Conservation (phyloP, 2,329 filamentous ascomycete genomes). For the Ampelomyces quisqualis region DNA sequence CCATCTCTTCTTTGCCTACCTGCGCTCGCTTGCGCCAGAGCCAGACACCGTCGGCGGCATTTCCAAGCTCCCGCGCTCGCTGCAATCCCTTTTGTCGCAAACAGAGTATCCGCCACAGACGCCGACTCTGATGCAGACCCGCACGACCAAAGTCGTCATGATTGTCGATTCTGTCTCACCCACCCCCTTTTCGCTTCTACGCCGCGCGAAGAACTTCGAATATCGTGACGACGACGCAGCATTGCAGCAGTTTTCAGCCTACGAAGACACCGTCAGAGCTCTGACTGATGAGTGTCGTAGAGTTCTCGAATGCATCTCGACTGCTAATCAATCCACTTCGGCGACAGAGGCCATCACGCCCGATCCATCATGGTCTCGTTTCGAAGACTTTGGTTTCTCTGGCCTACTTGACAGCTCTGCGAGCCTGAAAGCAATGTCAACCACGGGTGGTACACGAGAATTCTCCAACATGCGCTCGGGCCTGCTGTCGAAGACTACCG, state of each 20-base stretch:
- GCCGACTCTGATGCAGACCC: slow-evolving; percentile 72
- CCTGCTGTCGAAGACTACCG: slow-evolving; percentile 65
- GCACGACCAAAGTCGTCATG: slow-evolving; percentile 90
- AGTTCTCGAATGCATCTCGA: slow-evolving; percentile 84
- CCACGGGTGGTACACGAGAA: slow-evolving; percentile 56
- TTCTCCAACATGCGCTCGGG: slow-evolving; percentile 71
- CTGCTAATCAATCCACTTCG: slow-evolving; percentile 77
- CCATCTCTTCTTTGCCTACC: slow-evolving; percentile 96
- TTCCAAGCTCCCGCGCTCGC: slow-evolving; percentile 80
- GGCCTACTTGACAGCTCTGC: slow-evolving; percentile 69
- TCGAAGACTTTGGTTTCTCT: slow-evolving; percentile 91
- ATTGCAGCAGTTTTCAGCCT: slow-evolving; percentile 82
- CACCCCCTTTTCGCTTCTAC: slow-evolving; percentile 86
- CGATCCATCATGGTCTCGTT: slow-evolving; percentile 94
- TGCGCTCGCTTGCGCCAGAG: slow-evolving; percentile 85
- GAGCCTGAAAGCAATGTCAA: slow-evolving; percentile 31
- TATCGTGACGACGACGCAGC: slow-evolving; percentile 85
- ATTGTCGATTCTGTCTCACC: slow-evolving; percentile 94
- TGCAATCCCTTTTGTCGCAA: slow-evolving; percentile 86
- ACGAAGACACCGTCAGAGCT: slow-evolving; percentile 82
- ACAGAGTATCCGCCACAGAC: slow-evolving; percentile 90
- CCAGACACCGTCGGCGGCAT: slow-evolving; percentile 71
- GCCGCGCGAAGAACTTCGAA: slow-evolving; percentile 90
- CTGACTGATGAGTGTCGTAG: slow-evolving; percentile 92
- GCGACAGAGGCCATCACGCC: slow-evolving; percentile 53